Evolutionary conservation across 75 land plant species (phyloP).

Genomic region (Chamaecyparis obtusa): DNA sequence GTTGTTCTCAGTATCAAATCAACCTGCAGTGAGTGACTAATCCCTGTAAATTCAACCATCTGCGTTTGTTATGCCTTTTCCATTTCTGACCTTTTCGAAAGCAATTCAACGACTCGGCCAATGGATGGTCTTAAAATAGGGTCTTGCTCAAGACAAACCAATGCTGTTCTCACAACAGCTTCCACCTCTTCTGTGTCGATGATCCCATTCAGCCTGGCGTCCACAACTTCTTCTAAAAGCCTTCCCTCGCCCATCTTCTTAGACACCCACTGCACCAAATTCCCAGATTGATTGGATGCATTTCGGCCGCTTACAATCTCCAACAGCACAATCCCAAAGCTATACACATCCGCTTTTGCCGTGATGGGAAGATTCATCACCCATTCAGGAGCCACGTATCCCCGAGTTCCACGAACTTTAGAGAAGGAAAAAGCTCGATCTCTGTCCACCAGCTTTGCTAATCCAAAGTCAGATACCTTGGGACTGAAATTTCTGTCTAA

Average conservation of each 20-base stretch:
- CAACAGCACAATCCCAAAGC: slow-evolving; percentile 26
- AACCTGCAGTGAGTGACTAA: no score
- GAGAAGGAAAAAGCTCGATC: slow-evolving; percentile 16
- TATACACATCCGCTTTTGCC: slow-evolving; percentile 32
- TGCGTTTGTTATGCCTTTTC: no score
- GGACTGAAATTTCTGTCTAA: slow-evolving; percentile 24
- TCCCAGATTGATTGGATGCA: neutral
- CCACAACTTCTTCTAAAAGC: neutral
- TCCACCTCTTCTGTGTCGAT: neutral
- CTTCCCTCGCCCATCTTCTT: neutral
- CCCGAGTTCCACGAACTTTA: slow-evolving; percentile 29
- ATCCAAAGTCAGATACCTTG: slow-evolving; percentile 38
- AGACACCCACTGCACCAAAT: slow-evolving; percentile 2
- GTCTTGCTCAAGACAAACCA: neutral
- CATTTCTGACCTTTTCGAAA: neutral
- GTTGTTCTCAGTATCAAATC: no score
- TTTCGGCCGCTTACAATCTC: slow-evolving; percentile 13
- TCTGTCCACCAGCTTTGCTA: slow-evolving; percentile 23
- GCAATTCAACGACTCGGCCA: neutral
- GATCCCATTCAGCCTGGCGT: neutral
- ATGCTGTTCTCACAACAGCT: neutral
- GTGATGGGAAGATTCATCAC: slow-evolving; percentile 19
- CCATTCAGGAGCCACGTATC: slow-evolving; percentile 37
- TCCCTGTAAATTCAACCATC: no score
- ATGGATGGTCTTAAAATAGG: neutral